Percentiles rank a stretch among this genome's conserved stretches.
These are phyloP conservation scores for Neckera pumila DNA, from an alignment of 225 moss, liverwort and hornwort genomes.

Conservation along the genomic window DNA sequence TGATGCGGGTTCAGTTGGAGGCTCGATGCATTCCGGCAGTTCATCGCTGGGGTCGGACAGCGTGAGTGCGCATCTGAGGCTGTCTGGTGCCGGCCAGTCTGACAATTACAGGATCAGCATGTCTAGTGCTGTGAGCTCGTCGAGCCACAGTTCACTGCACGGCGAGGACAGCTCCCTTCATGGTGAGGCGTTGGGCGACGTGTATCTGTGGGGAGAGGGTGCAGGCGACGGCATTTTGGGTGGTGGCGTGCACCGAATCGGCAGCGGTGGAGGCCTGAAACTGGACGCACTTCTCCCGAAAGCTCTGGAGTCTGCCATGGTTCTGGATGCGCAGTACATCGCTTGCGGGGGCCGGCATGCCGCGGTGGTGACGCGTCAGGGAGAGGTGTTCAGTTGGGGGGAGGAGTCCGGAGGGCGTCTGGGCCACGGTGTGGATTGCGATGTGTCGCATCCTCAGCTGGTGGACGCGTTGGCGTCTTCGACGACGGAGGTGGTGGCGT, in stretches of 20 bases:
- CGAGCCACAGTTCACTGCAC: conserved; percentile 88
- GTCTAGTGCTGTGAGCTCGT: conserved; percentile 99
- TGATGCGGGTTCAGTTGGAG: conserved; percentile 62
- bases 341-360: conserved; percentile 92
- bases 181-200: conserved; percentile 81
- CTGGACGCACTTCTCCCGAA: conserved; percentile 73
- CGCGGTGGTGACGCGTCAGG: conserved; percentile 85
- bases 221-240: conserved; percentile 91
- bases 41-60: conserved; percentile 84
- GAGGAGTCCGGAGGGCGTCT: conserved; percentile 96
- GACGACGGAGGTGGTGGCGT: conserved; percentile 82
- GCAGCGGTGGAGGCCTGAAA: conserved; percentile 40
- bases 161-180: conserved; percentile 46
- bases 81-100: conserved; percentile 46
- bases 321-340: conserved; percentile 89
- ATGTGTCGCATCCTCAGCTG: conserved; percentile 87
- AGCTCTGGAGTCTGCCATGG: conserved; percentile 83
- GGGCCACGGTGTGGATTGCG: conserved; percentile 91
- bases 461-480: conserved; percentile 78
- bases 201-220: conserved; percentile 97
- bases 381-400: conserved; percentile 94
- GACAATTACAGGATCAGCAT: conserved; percentile 90
- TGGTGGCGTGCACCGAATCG: conserved; percentile 56
- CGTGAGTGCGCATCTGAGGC: conserved; percentile 46
- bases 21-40: conserved; percentile 94